A percentile compares a stretch with the other conserved stretches of the same genome.
phyloP scores from a whole-genome alignment of 805 yeast genomes.

The Metschnikowia bowlesiae region DNA sequence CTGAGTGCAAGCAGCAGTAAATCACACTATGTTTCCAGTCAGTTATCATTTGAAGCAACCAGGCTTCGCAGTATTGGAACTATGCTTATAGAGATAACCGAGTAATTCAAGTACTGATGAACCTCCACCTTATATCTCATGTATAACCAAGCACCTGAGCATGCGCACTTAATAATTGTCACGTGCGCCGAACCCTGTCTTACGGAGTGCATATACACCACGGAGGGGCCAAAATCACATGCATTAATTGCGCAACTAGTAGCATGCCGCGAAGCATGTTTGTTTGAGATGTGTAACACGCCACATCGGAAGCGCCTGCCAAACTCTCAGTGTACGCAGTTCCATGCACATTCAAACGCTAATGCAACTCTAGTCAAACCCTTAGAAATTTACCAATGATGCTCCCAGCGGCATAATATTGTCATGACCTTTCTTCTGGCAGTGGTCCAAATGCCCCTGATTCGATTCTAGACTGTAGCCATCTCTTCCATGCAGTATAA shows the following conservation, averaged over 20 bases:
- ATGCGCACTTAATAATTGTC: neutral
- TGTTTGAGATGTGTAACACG: neutral
- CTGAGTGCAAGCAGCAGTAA: conserved; percentile 73
- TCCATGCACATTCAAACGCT: neutral
- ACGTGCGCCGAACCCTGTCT: neutral
- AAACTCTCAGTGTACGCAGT: neutral
- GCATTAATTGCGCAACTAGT: neutral
- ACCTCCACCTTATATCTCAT: too few relatives aligned
- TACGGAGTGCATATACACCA: neutral
- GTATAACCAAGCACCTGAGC: too few relatives aligned
- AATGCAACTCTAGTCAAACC: neutral
- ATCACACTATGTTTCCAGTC: neutral
- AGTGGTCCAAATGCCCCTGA: neutral
- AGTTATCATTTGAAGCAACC: neutral
- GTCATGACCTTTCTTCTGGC: too few relatives aligned
- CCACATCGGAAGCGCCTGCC: neutral
- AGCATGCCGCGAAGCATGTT: neutral
- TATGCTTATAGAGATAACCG: neutral
- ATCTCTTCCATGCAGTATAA: neutral
- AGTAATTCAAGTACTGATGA: neutral
- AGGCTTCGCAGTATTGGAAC: neutral
- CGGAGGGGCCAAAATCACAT: neutral
- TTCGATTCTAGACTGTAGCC: neutral
- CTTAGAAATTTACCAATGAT: too few relatives aligned
- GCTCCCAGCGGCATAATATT: too few relatives aligned